A percentile compares a stretch with the other conserved stretches of the same genome.
phyloP scores from a whole-genome alignment of 495 filamentous ascomycete species.

The Aspergillus campestris region DNA sequence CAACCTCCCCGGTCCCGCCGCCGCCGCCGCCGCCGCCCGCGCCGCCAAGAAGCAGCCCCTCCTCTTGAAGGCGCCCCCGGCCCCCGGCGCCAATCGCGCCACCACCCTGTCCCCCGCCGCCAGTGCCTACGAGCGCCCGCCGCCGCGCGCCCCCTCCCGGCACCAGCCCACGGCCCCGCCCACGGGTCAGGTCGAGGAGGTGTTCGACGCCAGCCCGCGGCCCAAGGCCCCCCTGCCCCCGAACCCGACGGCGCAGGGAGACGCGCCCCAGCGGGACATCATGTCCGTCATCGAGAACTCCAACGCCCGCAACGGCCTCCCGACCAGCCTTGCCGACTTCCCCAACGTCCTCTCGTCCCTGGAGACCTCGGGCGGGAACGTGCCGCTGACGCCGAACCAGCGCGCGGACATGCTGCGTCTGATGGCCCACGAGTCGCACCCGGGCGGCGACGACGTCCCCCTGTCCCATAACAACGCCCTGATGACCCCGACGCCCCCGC shows the following conservation, averaged over 20 bases:
- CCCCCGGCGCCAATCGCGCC: constrained; percentile 23
- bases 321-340: constrained; percentile 53
- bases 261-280: constrained; percentile 58
- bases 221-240: constrained; percentile 15
- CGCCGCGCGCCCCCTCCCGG: constrained; percentile 25
- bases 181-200: constrained; percentile 36
- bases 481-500: constrained; percentile 50
- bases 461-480: constrained; percentile 42
- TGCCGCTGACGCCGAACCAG: constrained; percentile 66
- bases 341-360: constrained; percentile 65
- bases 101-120: constrained; percentile 33
- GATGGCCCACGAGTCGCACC: constrained; percentile 52
- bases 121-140: constrained; percentile 23
- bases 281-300: constrained; percentile 80
- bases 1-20: constrained; percentile 26
- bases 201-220: constrained; percentile 34
- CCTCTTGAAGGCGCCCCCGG: constrained; percentile 42
- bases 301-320: constrained; percentile 52
- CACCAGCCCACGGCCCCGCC: constrained; percentile 25
- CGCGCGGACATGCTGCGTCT: constrained; percentile 71
- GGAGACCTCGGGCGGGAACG: constrained; percentile 53
- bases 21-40: too few relatives aligned
- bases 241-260: constrained; percentile 17
- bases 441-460: constrained; percentile 18
- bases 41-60: constrained; percentile 37